Evolutionary conservation across 805 yeast species (phyloP), one percentile per base, ranked within the genome.

Genomic region (Sugiyamaella mastotermitis): DNA sequence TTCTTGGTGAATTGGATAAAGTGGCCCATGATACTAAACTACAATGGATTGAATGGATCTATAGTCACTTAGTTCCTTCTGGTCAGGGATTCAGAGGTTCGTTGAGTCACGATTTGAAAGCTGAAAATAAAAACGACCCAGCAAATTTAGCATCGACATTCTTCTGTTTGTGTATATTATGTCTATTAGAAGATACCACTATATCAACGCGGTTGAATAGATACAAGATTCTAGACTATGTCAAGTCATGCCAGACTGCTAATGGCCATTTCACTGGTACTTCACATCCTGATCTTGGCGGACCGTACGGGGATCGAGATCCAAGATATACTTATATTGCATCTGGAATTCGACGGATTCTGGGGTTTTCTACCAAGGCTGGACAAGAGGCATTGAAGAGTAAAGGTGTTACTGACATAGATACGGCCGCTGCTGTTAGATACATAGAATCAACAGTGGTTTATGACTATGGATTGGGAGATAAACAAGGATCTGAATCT

Each of bases 281-380:
- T 14, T 45, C 68, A 7, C 69, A 62, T 35, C 33, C 48, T 1
- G 43, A 56, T 13, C 60, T 59, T 0, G 13, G 14, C 11, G 45
- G 42, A 0, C 71, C 75, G 0, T 61, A 59, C 31, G 82, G 81
- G 8, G 88, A 84, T 34, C 61, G 70, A 1, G 96, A 90, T 58
- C 55, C 83, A 41, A 64, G 97, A 35, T 76, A 76, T 46, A 73
- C 83, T 38, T 84, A 83, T 64, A 66, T 86, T 38, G 96, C 95
- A 0, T 60, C 72, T 2, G 69, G 80, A 1, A 76, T 84, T 14
- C 57, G 83, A 22, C 65, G 69, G 45, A 51, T 84, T 29, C 51
- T 79, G 25, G 61, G 61, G 37, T n/a, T n/a, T 10, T n/a, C 11
- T n/a, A 10, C 26, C n/a, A 31, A 31, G 11, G 62, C 70, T 35